Conservation (phyloP, 2,329 filamentous ascomycete genomes). For the Cadophora sp. region DNA sequence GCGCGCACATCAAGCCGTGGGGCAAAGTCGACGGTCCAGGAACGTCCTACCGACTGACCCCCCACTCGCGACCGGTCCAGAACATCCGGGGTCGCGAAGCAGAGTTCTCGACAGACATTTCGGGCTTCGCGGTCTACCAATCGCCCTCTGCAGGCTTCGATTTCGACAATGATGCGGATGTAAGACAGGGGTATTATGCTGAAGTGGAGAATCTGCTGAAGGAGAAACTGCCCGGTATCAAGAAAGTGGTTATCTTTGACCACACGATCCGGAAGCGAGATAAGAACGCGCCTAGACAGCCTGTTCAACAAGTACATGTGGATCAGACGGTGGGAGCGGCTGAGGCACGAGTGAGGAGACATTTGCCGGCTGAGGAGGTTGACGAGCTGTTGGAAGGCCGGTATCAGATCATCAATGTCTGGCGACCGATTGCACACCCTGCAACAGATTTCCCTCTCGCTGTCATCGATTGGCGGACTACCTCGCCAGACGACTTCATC, state of each 20-base stretch:
- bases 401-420: constrained; percentile 85
- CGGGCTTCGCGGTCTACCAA: constrained; percentile 73
- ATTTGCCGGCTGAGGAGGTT: constrained; percentile 68
- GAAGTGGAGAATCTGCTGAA: constrained; percentile 77
- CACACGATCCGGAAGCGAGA: constrained; percentile 77
- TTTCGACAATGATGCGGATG: constrained; percentile 72
- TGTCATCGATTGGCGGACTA: constrained; percentile 60
- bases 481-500: constrained; percentile 68
- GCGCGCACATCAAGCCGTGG: constrained; percentile 58
- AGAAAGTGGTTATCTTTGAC: constrained; percentile 78
- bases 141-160: constrained; percentile 58
- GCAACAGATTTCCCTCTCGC: constrained; percentile 63
- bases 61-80: constrained; percentile 58
- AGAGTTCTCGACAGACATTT: constrained; percentile 69
- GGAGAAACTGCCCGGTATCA: constrained; percentile 64
- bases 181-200: constrained; percentile 77
- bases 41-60: constrained; percentile 57
- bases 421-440: constrained; percentile 63
- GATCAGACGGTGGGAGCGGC: constrained; percentile 77
- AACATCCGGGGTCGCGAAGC: constrained; percentile 76
- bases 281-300: constrained; percentile 62
- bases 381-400: constrained; percentile 67
- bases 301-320: constrained; percentile 77
- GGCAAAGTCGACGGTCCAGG: constrained; percentile 67
- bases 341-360: constrained; percentile 68